A percentile compares a stretch with the other conserved stretches of the same genome.
These are phyloP conservation scores for Stephania yunnanensis DNA, from an alignment of 164 flowering plant genomes.

Conservation along the genomic window DNA sequence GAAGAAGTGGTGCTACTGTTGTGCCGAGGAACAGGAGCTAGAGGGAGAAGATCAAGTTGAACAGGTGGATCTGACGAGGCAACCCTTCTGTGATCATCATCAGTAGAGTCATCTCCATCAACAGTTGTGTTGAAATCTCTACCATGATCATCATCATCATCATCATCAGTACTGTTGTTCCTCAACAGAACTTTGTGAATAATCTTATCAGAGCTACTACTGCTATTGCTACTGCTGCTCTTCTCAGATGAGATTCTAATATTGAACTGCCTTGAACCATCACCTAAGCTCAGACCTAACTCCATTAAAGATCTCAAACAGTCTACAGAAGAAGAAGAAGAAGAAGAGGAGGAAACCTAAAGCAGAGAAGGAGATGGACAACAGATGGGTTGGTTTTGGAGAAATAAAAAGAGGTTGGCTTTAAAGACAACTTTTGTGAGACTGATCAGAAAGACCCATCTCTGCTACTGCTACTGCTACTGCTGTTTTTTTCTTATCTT, in stretches of 20 bases:
- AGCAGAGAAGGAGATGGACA: neutral
- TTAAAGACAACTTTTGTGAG: neutral
- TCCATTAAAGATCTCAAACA: conserved; percentile 31
- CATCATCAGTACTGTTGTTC: too few species aligned
- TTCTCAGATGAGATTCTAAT: conserved; percentile 19
- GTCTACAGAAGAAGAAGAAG: neutral
- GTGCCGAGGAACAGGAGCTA: conserved; percentile 29
- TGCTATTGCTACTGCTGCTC: neutral
- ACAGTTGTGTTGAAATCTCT: too few species aligned
- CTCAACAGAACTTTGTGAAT: too few species aligned
- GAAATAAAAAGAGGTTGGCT: conserved; percentile 3
- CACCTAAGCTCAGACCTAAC: conserved; percentile 59
- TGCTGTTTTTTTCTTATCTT: too few species aligned
- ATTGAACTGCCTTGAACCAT: conserved; percentile 30
- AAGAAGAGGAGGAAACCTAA: neutral
- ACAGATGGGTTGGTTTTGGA: conserved; percentile 2
- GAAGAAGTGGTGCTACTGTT: conserved; percentile 11
- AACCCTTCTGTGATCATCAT: conserved; percentile 8
- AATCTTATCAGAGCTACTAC: too few species aligned
- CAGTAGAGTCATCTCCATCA: too few species aligned
- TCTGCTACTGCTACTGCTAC: too few species aligned
- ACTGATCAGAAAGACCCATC: neutral
- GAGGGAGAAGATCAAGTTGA: conserved; percentile 53
- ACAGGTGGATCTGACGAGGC: conserved; percentile 26
- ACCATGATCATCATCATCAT: too few species aligned